A percentile compares a stretch with the other conserved stretches of the same genome.
These are phyloP conservation scores for Aspergillus tubingensis DNA, from an alignment of 2,329 filamentous ascomycete genomes.

Conservation along the genomic window DNA sequence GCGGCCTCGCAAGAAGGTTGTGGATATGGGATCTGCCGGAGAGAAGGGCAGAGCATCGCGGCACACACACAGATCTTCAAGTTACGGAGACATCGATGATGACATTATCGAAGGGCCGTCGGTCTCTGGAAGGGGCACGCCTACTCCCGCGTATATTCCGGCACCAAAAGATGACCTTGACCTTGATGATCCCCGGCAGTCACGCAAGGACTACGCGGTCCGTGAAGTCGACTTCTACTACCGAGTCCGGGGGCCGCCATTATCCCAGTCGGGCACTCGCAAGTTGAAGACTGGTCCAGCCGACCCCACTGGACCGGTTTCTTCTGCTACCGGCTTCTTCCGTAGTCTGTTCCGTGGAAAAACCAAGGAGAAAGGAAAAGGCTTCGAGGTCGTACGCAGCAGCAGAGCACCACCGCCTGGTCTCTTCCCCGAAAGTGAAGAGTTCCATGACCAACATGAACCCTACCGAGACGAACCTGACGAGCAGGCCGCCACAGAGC, in stretches of 20 bases:
- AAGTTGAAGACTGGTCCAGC: constrained; percentile 91
- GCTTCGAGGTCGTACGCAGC: constrained; percentile 94
- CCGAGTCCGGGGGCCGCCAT: constrained; percentile 80
- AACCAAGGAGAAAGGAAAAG: constrained; percentile 91
- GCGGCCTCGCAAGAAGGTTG: constrained; percentile 66
- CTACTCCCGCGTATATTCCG: constrained; percentile 57
- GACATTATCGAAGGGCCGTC: constrained; percentile 41
- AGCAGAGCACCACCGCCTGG: constrained; percentile 80
- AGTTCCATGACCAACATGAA: constrained; percentile 56
- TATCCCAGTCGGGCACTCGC: constrained; percentile 78
- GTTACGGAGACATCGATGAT: constrained; percentile 37
- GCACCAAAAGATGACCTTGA: constrained; percentile 58
- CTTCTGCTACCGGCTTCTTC: constrained; percentile 88
- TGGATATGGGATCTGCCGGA: constrained; percentile 54
- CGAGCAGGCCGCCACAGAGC: constrained; percentile 23
- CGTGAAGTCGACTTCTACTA: constrained; percentile 98
- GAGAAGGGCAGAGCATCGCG: constrained; percentile 43
- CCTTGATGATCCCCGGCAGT: constrained; percentile 49
- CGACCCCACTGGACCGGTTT: constrained; percentile 88
- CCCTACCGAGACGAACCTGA: constrained; percentile 60
- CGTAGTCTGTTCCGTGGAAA: constrained; percentile 77
- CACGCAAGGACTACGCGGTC: constrained; percentile 84
- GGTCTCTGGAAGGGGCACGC: constrained; percentile 50
- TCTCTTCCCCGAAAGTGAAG: constrained; percentile 56
- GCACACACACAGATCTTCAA: constrained; percentile 43